These are phyloP conservation scores for Vanderwaltozyma polyspora DNA, from an alignment of 805 yeast genomes.

Conservation along the genomic window DNA sequence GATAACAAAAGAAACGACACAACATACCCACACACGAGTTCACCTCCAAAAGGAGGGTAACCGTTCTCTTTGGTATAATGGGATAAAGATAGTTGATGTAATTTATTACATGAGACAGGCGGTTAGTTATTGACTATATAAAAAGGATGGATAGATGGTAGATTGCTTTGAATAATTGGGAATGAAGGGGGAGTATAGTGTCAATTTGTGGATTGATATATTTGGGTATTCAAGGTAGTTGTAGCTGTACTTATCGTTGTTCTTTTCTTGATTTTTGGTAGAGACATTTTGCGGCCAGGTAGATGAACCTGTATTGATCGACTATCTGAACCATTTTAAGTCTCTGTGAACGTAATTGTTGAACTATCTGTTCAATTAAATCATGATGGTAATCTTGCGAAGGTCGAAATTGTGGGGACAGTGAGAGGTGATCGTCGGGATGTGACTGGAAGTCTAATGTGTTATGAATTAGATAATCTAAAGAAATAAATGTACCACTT, in stretches of 20 bases:
- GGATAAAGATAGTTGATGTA: too few species aligned
- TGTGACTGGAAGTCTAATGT: constrained; percentile 14
- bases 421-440: too few species aligned
- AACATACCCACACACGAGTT: too few species aligned
- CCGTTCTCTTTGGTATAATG: too few species aligned
- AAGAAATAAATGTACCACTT: constrained; percentile 77
- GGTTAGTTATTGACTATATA: too few species aligned
- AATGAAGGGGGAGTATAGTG: too few species aligned
- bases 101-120: too few species aligned
- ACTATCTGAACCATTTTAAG: constrained; percentile 28
- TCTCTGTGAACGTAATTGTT: constrained; percentile 25
- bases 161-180: too few species aligned
- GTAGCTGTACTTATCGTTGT: not conserved
- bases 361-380: constrained; percentile 25
- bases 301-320: constrained; percentile 26
- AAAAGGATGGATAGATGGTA: too few species aligned
- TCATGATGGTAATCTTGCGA: constrained; percentile 18
- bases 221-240: not conserved
- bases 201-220: too few species aligned
- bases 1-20: too few species aligned
- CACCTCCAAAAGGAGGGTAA: too few species aligned
- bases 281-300: constrained; percentile 23
- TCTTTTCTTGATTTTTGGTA: constrained; percentile 1
- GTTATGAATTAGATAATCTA: constrained; percentile 25
- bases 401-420: not conserved